Base-by-base conservation (phyloP, 2,329 filamentous ascomycete species). In the Aspergillus sp. region DNA sequence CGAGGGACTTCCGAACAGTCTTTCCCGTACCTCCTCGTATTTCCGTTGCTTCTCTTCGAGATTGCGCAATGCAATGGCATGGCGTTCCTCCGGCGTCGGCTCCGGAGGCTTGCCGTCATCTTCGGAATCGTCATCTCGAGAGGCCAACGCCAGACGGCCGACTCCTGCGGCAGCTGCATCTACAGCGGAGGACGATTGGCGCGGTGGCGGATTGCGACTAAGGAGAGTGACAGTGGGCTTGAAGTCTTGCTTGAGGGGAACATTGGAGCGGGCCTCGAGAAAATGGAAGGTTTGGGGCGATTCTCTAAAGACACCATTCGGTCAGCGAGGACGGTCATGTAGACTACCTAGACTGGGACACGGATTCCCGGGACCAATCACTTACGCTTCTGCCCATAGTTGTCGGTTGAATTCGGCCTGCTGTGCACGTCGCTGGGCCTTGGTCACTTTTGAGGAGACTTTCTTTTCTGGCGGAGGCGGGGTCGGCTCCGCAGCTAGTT, bases 1-100 rank as follows among this genome's bases (percentile, higher is more conserved):
- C 5, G 65, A 64, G 4, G 67, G 64, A 19, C 82, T 84, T 17
- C 91, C 91, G 70, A 96, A 93, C 50, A 96, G 86, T 68, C 91
- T 88, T 62, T 93, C 90, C 26, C 93, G 82, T 5, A 86, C 89
- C 74, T 96, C 91, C 55, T 95, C 89, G 68, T 96, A 96, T 55
- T 88, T 88, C 51, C 85, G 85, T 75, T 95, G 89, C 76, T 94
- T 96, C 74, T 95, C 91, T 66, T 95, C 91, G 9, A 85, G 82
- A 62, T 95, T 90, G 45, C 82, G 81, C 67, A 90, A 84, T 49
- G 92, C 89, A 65, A 88, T 88, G 20, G 85, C 82, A 56, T 88
- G 85, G 32, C 91, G 82, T 74, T 96, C 88, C 62, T 93, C 89
- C 3, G 87, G 82, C 0, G 84, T 88, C 41, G 84, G 82, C 60